Conservation (phyloP, 495 filamentous ascomycete species). For the Halenospora varia region DNA sequence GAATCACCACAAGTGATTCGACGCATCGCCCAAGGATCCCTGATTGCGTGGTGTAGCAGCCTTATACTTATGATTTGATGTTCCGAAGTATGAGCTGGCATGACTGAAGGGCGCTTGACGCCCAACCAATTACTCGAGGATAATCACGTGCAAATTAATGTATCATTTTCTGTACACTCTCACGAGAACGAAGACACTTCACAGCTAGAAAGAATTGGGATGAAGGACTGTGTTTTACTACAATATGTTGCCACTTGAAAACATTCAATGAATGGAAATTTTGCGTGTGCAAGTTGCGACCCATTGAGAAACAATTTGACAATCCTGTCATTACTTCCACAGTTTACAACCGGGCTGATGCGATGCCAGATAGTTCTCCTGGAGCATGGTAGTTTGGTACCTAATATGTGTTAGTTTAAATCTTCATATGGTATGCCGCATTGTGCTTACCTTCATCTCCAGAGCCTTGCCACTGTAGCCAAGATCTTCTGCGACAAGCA, state of each 20-base stretch:
- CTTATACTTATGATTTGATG: background rate
- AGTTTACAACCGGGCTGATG: background rate
- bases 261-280: background rate
- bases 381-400: constrained; percentile 53
- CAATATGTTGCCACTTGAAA: background rate
- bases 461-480: constrained; percentile 71
- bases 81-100: background rate
- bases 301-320: background rate
- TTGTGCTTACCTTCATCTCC: constrained; percentile 66
- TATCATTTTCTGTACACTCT: no score
- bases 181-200: no score
- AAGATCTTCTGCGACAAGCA: constrained; percentile 69
- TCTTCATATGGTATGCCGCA: background rate
- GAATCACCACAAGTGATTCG: no score
- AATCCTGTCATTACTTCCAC: background rate
- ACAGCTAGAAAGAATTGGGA: background rate
- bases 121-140: background rate
- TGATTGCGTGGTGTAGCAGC: background rate
- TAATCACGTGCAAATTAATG: background rate
- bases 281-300: background rate
- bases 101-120: background rate
- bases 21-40: background rate
- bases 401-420: background rate
- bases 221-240: background rate
- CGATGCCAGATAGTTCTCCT: constrained; percentile 34